Evolutionary conservation across 164 flowering plant species (phyloP), one percentile per base, ranked within the genome.

Genomic region (Umbellularia californica): DNA sequence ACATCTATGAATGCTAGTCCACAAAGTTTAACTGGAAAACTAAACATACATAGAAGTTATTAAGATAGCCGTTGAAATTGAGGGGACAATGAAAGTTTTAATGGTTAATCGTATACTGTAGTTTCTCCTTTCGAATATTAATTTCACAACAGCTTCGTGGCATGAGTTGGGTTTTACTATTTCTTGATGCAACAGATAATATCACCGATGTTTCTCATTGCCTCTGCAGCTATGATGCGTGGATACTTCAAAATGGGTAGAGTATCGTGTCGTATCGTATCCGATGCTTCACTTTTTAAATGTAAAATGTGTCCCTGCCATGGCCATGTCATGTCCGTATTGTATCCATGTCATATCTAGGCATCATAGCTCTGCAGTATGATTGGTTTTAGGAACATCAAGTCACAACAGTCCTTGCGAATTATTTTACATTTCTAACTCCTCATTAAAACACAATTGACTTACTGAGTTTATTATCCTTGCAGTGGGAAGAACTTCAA

Each of bases 401-500:
- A 14, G 60, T 55, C 20, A 55, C 47, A 41, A 41, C 11, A 41
- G 47, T 7, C 47, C 10, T 1, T 41, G 11, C 11, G 0, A 41
- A 41, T 41, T 41, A 41, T 41, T 41, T 55, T 55, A 20, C n/a
- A 20, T 3, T 17, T 55, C 60, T 55, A 17, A 55, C 4, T 13
- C 15, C 58, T 55, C 20, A 55, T 15, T 55, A 55, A 55, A 55
- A 55, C 60, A 25, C 1, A 25, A 64, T 28, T 52, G 20, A 28
- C 33, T 27, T 9, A 9, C 25, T 15, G 47, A 24, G 58, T 3
- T 62, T 63, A 30, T 75, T 55, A 47, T 68, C 51, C 4, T 79
- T 82, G 76, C 85, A 94, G 98, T 92, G 98, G 97, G 97, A 95
- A 74, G 97, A 90, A 65, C 88, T 90, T 77, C 87, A 86, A 77